Conservation (phyloP, 163 green algal genomes). For the Smithsoniella earleae region DNA sequence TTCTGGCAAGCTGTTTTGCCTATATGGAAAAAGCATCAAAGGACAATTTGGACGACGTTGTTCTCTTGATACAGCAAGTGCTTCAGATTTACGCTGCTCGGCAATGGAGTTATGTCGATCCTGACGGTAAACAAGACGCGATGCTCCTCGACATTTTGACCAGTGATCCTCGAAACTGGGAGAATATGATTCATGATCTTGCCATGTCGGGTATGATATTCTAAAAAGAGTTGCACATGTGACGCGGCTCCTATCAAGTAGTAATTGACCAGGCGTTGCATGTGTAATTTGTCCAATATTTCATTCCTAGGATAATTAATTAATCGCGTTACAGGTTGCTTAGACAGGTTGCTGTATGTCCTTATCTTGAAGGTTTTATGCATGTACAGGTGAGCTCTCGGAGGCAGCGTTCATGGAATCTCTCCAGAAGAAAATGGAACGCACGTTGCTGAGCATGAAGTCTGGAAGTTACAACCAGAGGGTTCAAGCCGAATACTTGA, state of each 20-base stretch:
- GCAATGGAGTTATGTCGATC: slow-evolving; percentile 41
- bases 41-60: slow-evolving; percentile 54
- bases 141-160: slow-evolving; percentile 28
- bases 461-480: slow-evolving; percentile 74
- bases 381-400: slow-evolving; percentile 40
- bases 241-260: no score
- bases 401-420: slow-evolving; percentile 61
- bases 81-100: slow-evolving; percentile 80
- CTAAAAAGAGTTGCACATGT: no score
- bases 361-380: no score
- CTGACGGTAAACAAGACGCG: slow-evolving; percentile 24
- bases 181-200: slow-evolving; percentile 30
- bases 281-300: no score
- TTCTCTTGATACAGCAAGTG: slow-evolving; percentile 56
- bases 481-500: slow-evolving; percentile 72
- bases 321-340: no score
- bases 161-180: slow-evolving; percentile 16
- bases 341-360: no score
- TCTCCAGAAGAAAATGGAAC: slow-evolving; percentile 78
- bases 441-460: slow-evolving; percentile 62
- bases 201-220: slow-evolving; percentile 16
- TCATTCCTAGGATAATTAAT: no score
- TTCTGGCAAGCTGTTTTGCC: slow-evolving; percentile 80
- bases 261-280: no score
- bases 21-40: slow-evolving; percentile 72